These are phyloP conservation scores for Azolla pinnata DNA, from an alignment of 75 land plant genomes.

Conservation along the genomic window DNA sequence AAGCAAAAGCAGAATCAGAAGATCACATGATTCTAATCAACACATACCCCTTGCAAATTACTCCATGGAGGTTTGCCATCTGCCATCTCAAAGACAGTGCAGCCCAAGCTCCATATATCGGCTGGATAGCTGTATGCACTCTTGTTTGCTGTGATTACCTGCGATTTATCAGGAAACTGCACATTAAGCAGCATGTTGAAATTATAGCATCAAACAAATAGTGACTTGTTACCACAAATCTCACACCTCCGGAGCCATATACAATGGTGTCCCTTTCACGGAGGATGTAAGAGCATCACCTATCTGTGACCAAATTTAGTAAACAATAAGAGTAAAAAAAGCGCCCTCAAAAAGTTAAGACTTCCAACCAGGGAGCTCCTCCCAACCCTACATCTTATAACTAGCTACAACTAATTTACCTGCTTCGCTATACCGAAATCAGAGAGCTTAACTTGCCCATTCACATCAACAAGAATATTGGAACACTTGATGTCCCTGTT, in stretches of 20 bases:
- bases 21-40: too few relatives aligned
- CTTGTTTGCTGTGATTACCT: slow-evolving; percentile 15
- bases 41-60: slow-evolving; percentile 21
- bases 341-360: too few relatives aligned
- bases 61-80: slow-evolving; percentile 38
- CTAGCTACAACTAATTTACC: too few relatives aligned
- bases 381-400: too few relatives aligned
- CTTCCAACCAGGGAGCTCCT: too few relatives aligned
- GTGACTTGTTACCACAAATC: too few relatives aligned
- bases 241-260: slow-evolving; percentile 49
- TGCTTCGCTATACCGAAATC: slow-evolving; percentile 49
- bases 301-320: slow-evolving; percentile 21
- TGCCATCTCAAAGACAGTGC: slow-evolving; percentile 37
- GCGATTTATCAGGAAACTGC: neutral
- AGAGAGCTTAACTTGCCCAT: slow-evolving; percentile 49
- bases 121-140: slow-evolving; percentile 17
- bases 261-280: slow-evolving; percentile 40
- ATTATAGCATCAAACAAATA: too few relatives aligned
- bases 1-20: too few relatives aligned
- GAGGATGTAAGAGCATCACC: slow-evolving; percentile 23
- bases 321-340: too few relatives aligned
- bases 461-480: slow-evolving; percentile 35
- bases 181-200: too few relatives aligned
- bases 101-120: slow-evolving; percentile 39
- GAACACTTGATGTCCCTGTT: slow-evolving; percentile 45